Base-by-base conservation (phyloP, 192 early-diverging fungal species). In the Pilaira anomala region DNA sequence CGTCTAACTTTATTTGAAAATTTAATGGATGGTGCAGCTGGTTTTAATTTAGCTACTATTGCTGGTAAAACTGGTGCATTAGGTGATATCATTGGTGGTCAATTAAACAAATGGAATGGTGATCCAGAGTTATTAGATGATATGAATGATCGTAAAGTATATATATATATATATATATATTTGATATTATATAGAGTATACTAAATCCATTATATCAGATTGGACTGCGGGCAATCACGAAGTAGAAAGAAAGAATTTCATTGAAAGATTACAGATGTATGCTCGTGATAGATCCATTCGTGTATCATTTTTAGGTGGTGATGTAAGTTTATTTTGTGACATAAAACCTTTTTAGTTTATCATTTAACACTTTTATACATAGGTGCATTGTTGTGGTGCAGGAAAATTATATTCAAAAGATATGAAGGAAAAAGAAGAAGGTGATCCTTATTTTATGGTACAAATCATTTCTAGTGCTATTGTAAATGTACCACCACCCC, bases 111-210 rank as follows among this genome's bases (percentile, higher is more conserved):
- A 16, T 66, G 67, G 68, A 90, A 91, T 77, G 92, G 91, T 57
- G 90, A 92, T 66, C 88, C 89, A 14, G 91, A 95, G 65, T 77
- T 95, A 29, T 73, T 86, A 21, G 93, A 95, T 71, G 93, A 94
- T 63, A 76, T 94, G 83, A 87, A 87, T 73, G 93, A 94, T 74
- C 88, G 78, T 68, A 74, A 75, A 75, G 70, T 74, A 26, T 57
- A 46, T 73, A 46, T 19, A 46, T 16, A 3, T 3, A 18, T 19
- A 46, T 19, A 46, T 18, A 19, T 5, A n/a, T 18, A 46, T n/a
- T 8, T 25, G 25, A 7, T 6, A 28, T 6, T 19, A 29, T 36
- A 36, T 11, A 33, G 12, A 33, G 3, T 26, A 52, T 14, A 6
- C 1, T 50, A 2, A 21, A 4, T 50, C 3, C 7, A 3, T 29